Conservation (phyloP, 345 rosid species). For the Eucalyptus regnans region DNA sequence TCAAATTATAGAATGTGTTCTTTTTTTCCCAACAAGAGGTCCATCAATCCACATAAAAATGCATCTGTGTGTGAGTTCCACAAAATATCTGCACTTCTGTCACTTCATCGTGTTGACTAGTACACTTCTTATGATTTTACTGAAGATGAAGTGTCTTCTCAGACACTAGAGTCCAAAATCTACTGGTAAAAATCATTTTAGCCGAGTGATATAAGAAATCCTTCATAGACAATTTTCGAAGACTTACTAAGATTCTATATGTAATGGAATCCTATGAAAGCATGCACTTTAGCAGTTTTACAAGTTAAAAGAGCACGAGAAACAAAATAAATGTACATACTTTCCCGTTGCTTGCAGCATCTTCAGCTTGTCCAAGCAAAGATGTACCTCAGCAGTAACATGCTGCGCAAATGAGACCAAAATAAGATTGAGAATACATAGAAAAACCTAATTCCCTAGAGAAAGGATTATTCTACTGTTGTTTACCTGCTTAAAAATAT, state of each 20-base stretch:
- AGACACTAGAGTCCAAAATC: background rate
- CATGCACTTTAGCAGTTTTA: background rate
- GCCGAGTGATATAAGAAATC: background rate
- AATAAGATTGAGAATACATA: background rate
- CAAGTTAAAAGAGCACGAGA: background rate
- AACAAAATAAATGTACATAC: background rate
- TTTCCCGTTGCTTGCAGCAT: conserved; percentile 62
- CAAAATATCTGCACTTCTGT: background rate
- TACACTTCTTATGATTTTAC: background rate
- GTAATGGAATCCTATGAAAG: background rate
- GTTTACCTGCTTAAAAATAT: conserved; percentile 80
- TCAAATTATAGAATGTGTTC: too few species aligned
- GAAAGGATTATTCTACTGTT: background rate
- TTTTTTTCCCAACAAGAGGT: background rate
- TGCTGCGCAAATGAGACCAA: conserved; percentile 29
- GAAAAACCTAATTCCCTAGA: background rate
- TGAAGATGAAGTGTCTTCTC: background rate
- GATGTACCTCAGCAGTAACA: conserved; percentile 66
- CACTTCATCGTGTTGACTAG: background rate
- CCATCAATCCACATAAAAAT: background rate
- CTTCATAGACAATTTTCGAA: background rate
- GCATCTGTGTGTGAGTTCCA: background rate
- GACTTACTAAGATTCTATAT: background rate
- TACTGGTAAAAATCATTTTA: background rate
- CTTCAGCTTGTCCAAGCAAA: conserved; percentile 87